Evolutionary conservation across 345 rosid genomes (phyloP), one percentile per base, ranked within the genome.

Genomic region (Pugionium dolabratum): DNA sequence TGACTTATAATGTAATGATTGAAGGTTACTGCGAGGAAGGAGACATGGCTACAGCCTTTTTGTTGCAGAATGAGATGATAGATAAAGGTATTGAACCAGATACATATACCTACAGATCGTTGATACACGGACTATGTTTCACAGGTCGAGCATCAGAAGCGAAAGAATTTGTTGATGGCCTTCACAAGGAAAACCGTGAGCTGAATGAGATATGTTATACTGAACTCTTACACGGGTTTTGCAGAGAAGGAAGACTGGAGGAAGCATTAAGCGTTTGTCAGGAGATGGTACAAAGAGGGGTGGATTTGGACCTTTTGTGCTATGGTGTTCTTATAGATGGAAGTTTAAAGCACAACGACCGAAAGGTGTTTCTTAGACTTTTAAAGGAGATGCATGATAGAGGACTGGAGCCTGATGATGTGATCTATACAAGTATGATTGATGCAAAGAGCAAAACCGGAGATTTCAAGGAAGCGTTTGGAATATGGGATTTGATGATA

Each of bases 191-290:
- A 71, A 78, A 80, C 67, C 55, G 31, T 34, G 79, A 72, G 75
- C 72, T 94, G 70, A 94, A 94, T 70, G 96, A 88, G 78, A 81
- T 90, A 76, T 94, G 99, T 62, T 90, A 85, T 46, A 74, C 96
- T 56, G 84, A 84, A 29, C 85, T 94, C 34, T 72, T 94, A 9
- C 84, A 80, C 29, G 99, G 97, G 44, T 90, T 79, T 70, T 88
- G 96, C 72, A 81, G 82, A 69, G 95, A 83, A 82, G 99, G 99
- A 46, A 82, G 82, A 76, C 47, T 94, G 30, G 65, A 74, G 41
- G 95, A 94, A 9, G 99, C 97, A 2, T 30, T 84, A 62, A 66
- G 62, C 55, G 76, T 82, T 62, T 86, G 85, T 71, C 60, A 68
- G 44, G 94, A 84, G 69, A 91, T 91, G 96, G 72, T 85, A 11